phyloP scores from a whole-genome alignment of 1,284 basidiomycete species.

The Rhodotorula sp. region DNA sequence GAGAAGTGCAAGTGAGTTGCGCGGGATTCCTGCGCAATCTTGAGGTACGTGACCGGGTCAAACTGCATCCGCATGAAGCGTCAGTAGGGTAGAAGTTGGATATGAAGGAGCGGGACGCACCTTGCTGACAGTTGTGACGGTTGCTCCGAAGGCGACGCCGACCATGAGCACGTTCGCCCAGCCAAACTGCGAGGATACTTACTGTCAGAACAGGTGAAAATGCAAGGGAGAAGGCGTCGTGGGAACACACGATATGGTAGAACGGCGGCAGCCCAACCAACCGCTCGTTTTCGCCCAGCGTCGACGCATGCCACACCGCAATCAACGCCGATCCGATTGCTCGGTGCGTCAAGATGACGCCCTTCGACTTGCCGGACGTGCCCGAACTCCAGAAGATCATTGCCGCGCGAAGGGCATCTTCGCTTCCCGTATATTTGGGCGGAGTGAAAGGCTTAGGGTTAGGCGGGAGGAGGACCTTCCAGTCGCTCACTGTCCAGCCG shows the following conservation, averaged over 20 bases:
- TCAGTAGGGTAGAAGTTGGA: background rate
- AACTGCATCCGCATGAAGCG: slow-evolving; percentile 38
- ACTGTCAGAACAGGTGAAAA: background rate
- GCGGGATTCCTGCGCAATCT: slow-evolving; percentile 45
- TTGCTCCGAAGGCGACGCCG: slow-evolving; percentile 47
- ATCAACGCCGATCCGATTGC: slow-evolving; percentile 45
- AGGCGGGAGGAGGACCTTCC: slow-evolving; percentile 36
- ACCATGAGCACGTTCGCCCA: slow-evolving; percentile 46
- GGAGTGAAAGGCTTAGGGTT: slow-evolving; percentile 27
- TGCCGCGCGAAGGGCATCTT: slow-evolving; percentile 26
- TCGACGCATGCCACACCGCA: slow-evolving; percentile 44
- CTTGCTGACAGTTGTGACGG: slow-evolving; percentile 47
- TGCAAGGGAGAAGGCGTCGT: background rate
- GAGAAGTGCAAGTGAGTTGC: slow-evolving; percentile 51
- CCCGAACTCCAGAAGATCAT: slow-evolving; percentile 48
- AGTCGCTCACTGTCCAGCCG: slow-evolving; percentile 30
- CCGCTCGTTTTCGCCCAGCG: slow-evolving; percentile 40
- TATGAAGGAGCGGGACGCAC: background rate
- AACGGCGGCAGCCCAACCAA: slow-evolving; percentile 49
- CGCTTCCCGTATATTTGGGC: slow-evolving; percentile 32
- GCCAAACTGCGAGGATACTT: slow-evolving; percentile 12
- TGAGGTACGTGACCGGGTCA: slow-evolving; percentile 48
- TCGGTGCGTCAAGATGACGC: slow-evolving; percentile 48
- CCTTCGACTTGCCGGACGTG: slow-evolving; percentile 50
- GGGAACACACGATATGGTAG: slow-evolving; percentile 43